Conservation (phyloP, 371 early-diverging fungal species). For the Mortierella sp. region DNA sequence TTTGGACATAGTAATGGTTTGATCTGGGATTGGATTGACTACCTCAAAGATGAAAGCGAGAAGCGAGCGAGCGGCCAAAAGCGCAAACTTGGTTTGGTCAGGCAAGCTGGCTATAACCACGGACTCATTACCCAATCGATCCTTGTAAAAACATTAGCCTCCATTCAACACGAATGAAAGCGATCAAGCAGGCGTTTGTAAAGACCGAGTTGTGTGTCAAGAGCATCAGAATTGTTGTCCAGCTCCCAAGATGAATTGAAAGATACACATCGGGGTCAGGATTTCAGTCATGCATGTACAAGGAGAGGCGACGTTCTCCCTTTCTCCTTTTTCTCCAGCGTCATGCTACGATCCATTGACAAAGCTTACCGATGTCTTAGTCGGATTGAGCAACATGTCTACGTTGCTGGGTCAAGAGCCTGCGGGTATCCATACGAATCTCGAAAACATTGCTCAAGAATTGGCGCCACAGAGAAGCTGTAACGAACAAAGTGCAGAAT, state of each 20-base stretch:
- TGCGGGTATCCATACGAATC: constrained; percentile 65
- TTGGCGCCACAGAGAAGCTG: constrained; percentile 75
- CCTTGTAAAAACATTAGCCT: constrained; percentile 20
- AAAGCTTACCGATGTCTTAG: constrained; percentile 59
- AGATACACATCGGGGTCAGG: too few species aligned
- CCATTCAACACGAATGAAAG: constrained; percentile 62
- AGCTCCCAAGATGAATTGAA: too few species aligned
- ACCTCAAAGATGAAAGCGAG: constrained; percentile 68
- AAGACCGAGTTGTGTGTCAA: constrained; percentile 61
- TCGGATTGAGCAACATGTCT: constrained; percentile 61
- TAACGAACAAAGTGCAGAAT: constrained; percentile 68
- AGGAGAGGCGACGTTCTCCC: too few species aligned
- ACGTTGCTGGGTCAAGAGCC: constrained; percentile 54
- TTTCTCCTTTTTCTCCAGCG: too few species aligned
- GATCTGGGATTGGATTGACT: neutral
- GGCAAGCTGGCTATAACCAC: neutral
- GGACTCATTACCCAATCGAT: constrained; percentile 53
- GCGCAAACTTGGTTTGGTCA: constrained; percentile 8
- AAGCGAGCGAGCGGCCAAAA: constrained; percentile 55
- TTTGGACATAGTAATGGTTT: neutral
- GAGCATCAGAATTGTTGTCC: constrained; percentile 60
- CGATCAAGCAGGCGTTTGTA: constrained; percentile 68
- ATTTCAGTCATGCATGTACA: too few species aligned
- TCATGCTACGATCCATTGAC: neutral
- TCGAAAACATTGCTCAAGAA: constrained; percentile 70